A percentile compares a stretch with the other conserved stretches of the same genome.
Evolutionary conservation across 73 alveolate species (phyloP).

Genomic region (Paramecium pentaurelia): DNA sequence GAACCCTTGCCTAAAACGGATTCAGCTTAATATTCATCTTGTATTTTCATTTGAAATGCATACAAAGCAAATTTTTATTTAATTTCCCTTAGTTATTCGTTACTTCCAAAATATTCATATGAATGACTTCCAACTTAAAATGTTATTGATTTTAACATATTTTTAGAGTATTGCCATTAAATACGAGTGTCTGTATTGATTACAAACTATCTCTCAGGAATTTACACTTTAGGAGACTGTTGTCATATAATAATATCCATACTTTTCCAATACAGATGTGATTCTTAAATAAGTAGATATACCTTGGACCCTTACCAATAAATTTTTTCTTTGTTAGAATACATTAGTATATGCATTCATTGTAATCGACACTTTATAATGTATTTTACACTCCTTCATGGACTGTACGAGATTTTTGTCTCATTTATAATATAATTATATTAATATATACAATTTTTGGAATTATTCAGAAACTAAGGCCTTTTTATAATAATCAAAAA

Average conservation of each 20-base stretch:
- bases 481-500: neutral
- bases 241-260: neutral
- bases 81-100: neutral
- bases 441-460: neutral
- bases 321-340: neutral
- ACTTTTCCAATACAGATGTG: conserved; percentile 35
- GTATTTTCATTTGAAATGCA: neutral
- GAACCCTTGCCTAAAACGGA: conserved; percentile 31
- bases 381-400: neutral
- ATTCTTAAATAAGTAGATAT: conserved; percentile 13
- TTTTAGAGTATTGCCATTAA: neutral
- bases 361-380: neutral
- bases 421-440: neutral
- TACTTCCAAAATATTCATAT: neutral
- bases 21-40: conserved; percentile 43
- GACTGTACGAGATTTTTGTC: neutral
- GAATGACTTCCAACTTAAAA: neutral
- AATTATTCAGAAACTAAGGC: neutral
- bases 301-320: conserved; percentile 36
- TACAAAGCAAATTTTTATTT: neutral
- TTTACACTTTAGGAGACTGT: neutral
- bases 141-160: neutral
- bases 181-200: neutral
- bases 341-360: neutral
- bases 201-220: conserved; percentile 23